phyloP scores from a whole-genome alignment of 1,284 basidiomycete genomes.

The Cutaneotrichosporon mucoides region DNA sequence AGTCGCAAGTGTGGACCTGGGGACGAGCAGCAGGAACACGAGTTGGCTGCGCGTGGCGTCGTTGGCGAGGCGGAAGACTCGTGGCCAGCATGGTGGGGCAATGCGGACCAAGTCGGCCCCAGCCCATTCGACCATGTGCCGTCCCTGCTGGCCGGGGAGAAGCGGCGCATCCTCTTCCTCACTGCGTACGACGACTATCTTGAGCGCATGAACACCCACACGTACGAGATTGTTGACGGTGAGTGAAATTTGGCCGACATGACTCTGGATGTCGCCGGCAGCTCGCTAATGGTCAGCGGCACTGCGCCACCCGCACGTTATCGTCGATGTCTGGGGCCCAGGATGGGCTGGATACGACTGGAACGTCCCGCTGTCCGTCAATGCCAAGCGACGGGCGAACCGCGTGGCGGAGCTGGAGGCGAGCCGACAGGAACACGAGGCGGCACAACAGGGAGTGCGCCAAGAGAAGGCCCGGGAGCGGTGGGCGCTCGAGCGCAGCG shows the following conservation, averaged over 20 bases:
- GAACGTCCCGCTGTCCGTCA: slow-evolving; percentile 36
- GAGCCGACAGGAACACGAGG: slow-evolving; percentile 12
- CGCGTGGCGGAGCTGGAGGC: slow-evolving; percentile 31
- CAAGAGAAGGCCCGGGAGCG: neutral
- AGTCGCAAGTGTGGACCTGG: too few species aligned
- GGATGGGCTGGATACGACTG: slow-evolving; percentile 46
- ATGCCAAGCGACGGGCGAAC: slow-evolving; percentile 37
- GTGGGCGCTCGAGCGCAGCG: neutral
- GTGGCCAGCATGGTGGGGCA: slow-evolving; percentile 46
- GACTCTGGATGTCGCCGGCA: neutral
- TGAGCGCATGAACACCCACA: slow-evolving; percentile 48
- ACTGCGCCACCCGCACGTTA: slow-evolving; percentile 41
- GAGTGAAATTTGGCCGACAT: neutral
- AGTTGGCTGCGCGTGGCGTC: neutral
- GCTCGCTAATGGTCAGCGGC: slow-evolving; percentile 27
- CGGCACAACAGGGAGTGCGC: neutral
- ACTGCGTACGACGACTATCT: slow-evolving; percentile 48
- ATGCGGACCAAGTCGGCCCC: slow-evolving; percentile 35
- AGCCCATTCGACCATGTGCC: slow-evolving; percentile 44
- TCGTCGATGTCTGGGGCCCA: slow-evolving; percentile 48
- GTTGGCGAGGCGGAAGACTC: neutral
- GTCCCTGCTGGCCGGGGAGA: slow-evolving; percentile 4
- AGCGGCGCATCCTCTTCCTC: slow-evolving; percentile 42
- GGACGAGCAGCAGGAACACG: neutral
- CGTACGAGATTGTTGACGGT: slow-evolving; percentile 47